Evolutionary conservation across 2,329 filamentous ascomycete species (phyloP).

Genomic region (Sporothrix dimorphospora): DNA sequence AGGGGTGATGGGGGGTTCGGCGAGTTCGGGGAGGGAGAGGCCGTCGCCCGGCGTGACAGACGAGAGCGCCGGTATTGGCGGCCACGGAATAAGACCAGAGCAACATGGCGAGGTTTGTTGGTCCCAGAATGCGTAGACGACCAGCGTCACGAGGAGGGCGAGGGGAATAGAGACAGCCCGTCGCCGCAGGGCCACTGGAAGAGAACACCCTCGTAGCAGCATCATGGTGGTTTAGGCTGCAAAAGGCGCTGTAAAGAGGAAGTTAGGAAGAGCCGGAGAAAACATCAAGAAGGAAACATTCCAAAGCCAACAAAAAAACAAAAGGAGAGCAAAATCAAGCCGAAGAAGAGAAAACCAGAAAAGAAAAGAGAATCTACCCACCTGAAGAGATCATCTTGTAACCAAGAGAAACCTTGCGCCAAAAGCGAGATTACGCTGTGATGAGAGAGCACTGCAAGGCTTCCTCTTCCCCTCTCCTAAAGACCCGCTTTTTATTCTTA

Average conservation of each 20-base stretch:
- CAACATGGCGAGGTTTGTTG: background rate
- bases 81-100: background rate
- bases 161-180: slow-evolving; percentile 6
- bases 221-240: background rate
- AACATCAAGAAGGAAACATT: background rate
- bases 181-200: slow-evolving; percentile 5
- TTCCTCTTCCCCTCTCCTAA: background rate
- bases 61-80: background rate
- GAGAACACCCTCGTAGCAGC: background rate
- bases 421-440: background rate
- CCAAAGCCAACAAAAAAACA: too few species aligned
- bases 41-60: background rate
- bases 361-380: too few species aligned
- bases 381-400: too few species aligned
- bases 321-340: too few species aligned
- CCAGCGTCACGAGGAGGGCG: background rate
- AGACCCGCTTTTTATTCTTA: background rate
- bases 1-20: background rate
- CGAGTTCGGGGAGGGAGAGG: slow-evolving; percentile 2
- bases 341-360: too few species aligned
- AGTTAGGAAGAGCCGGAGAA: background rate
- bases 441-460: background rate
- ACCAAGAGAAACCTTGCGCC: background rate
- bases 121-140: slow-evolving; percentile 12
- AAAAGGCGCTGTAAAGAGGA: background rate